A percentile compares a stretch with the other conserved stretches of the same genome.
phyloP scores from a whole-genome alignment of 129 eudicot genomes.

The Helichrysum umbraculigerum region DNA sequence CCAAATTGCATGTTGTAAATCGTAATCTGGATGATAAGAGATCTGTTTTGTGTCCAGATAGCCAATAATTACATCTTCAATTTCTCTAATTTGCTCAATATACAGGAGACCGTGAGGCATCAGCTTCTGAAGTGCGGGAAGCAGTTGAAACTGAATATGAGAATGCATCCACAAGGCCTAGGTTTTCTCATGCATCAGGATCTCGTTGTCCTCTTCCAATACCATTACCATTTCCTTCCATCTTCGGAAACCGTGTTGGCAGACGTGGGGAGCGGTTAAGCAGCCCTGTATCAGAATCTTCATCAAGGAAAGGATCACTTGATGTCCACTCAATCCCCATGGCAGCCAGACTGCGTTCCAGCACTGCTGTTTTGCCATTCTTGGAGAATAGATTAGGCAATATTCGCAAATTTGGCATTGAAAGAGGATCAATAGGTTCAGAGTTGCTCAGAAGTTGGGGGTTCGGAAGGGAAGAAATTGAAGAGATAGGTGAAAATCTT shows the following conservation, averaged over 20 bases:
- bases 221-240: constrained; percentile 87
- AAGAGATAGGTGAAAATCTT: constrained; percentile 75
- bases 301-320: constrained; percentile 63
- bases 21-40: background rate
- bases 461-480: constrained; percentile 79
- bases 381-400: constrained; percentile 62
- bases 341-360: constrained; percentile 87
- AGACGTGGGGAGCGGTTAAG: constrained; percentile 63
- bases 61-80: background rate
- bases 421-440: constrained; percentile 68
- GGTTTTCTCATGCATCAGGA: constrained; percentile 73
- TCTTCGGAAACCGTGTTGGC: constrained; percentile 60
- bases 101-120: constrained; percentile 62
- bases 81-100: background rate
- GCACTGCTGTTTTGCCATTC: constrained; percentile 72
- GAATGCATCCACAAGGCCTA: constrained; percentile 49
- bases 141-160: constrained; percentile 62
- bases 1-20: background rate
- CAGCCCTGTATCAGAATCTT: constrained; percentile 35
- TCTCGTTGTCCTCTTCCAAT: constrained; percentile 85
- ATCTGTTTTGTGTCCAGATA: background rate
- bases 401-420: constrained; percentile 69
- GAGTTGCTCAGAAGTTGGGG: constrained; percentile 76
- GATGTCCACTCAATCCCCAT: constrained; percentile 84
- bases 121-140: constrained; percentile 54